phyloP scores from a whole-genome alignment of 148 eudicot species.

The Camellia japonica region DNA sequence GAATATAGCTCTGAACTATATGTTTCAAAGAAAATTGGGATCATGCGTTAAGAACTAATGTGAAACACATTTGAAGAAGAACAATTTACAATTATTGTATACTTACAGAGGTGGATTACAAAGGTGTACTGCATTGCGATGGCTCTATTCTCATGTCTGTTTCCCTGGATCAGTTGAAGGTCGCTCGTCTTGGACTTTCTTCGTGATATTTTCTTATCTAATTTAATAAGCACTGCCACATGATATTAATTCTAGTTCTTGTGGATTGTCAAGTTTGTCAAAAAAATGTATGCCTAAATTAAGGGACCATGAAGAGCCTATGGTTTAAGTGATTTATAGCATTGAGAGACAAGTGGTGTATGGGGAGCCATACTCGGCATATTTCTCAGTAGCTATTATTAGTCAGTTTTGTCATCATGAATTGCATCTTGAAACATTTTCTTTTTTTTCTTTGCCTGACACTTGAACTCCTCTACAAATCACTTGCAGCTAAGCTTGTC shows the following conservation, averaged over 20 bases:
- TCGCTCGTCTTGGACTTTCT: conserved; percentile 12
- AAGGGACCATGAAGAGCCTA: background rate
- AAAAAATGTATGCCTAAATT: background rate
- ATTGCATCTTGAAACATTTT: conserved; percentile 5
- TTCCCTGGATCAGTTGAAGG: conserved; percentile 83
- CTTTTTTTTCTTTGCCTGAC: conserved; percentile 37
- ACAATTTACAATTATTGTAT: too few relatives aligned
- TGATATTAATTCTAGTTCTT: background rate
- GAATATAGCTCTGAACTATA: too few relatives aligned
- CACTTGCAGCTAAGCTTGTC: conserved; percentile 82
- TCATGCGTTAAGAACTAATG: too few relatives aligned
- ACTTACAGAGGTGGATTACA: conserved; percentile 64
- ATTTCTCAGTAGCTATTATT: background rate
- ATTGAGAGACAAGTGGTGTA: background rate
- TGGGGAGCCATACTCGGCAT: background rate
- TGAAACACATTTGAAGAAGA: too few relatives aligned
- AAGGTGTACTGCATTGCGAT: conserved; percentile 97
- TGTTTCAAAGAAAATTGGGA: too few relatives aligned
- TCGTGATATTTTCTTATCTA: background rate
- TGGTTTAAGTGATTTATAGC: background rate
- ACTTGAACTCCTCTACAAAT: conserved; percentile 86
- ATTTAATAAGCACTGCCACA: background rate
- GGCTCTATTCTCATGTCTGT: conserved; percentile 96
- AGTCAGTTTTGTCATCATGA: background rate
- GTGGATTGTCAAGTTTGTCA: background rate